Base-by-base conservation (phyloP, 2,329 filamentous ascomycete genomes). In the Xylaria sp. region DNA sequence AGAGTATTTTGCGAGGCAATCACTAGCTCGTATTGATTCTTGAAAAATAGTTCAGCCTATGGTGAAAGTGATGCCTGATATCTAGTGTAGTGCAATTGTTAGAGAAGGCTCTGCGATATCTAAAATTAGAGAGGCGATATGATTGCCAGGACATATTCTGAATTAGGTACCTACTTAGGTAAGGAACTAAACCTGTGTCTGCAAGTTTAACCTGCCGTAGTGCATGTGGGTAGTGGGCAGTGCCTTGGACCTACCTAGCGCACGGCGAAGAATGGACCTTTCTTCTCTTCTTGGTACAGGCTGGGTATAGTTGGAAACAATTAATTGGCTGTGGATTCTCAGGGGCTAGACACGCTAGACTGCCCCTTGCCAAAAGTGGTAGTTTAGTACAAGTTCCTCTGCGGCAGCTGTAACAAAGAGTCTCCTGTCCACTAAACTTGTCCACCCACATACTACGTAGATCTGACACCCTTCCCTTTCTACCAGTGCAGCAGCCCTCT, bases 331-430 rank as follows among this genome's bases (percentile, higher is more conserved):
- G 40, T 53, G 68, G 53, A 42, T 63, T 65, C 53, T 70, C 68
- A 68, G 68, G 68, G 68, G 68, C 37, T 54, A 48, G 55, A 62
- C 50, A 44, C 60, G 35, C 44, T 58, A 54, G 63, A 32, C 25
- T 40, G 29, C 12, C 40, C 58, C 54, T 61, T 48, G 44, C 44
- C 21, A 13, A 23, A 48, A 48, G 12, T 48, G 53, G 64, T 51
- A 48, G 21, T 29, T 57, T 65, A 62, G 57, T 59, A 27, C 59
- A 53, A 53, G 16, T 58, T 63, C 50, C 35, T 44, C 5, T 60
- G 55, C 67, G 60, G 48, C 59, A 66, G 63, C 63, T 69, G 67
- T 66, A 66, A 69, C 63, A 69, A 69, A 69, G 67, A 32, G 48
- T 40, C 62, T 47, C 61, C 51, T 62, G 62, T 23, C 57, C 61